Conservation (phyloP, 164 flowering plant genomes). For the Vitis amurensis region DNA sequence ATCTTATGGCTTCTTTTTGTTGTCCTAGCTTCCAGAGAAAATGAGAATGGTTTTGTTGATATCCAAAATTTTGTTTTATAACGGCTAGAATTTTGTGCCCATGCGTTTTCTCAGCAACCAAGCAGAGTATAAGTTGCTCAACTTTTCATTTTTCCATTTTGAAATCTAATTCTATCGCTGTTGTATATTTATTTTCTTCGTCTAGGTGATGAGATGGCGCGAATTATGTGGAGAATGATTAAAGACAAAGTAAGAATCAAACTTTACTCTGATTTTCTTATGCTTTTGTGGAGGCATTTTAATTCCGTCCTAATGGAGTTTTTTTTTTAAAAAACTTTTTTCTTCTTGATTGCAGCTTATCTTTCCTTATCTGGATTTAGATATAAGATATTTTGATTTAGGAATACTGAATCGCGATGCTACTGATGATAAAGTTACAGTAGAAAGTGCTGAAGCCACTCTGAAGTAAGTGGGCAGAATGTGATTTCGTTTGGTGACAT, state of each 20-base stretch:
- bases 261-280: neutral
- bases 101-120: neutral
- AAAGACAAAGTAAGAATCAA: slow-evolving; percentile 70
- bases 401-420: slow-evolving; percentile 87
- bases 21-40: no score
- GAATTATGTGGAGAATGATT: slow-evolving; percentile 86
- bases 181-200: neutral
- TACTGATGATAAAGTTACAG: slow-evolving; percentile 73
- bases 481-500: no score
- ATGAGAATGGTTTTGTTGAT: no score
- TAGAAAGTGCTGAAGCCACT: slow-evolving; percentile 86
- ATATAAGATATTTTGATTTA: slow-evolving; percentile 78
- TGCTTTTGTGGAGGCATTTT: neutral
- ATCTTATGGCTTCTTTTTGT: neutral
- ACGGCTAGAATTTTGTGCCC: no score
- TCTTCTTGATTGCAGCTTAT: slow-evolving; percentile 55
- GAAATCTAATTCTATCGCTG: neutral
- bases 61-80: no score
- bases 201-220: slow-evolving; percentile 96
- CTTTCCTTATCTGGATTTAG: slow-evolving; percentile 72
- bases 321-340: neutral
- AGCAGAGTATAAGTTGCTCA: neutral
- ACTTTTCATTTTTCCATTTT: neutral
- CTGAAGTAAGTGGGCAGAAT: slow-evolving; percentile 51
- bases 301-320: neutral